A percentile compares a stretch with the other conserved stretches of the same genome.
These are phyloP conservation scores for Cunninghamia lanceolata DNA, from an alignment of 75 land plant species.

Conservation along the genomic window DNA sequence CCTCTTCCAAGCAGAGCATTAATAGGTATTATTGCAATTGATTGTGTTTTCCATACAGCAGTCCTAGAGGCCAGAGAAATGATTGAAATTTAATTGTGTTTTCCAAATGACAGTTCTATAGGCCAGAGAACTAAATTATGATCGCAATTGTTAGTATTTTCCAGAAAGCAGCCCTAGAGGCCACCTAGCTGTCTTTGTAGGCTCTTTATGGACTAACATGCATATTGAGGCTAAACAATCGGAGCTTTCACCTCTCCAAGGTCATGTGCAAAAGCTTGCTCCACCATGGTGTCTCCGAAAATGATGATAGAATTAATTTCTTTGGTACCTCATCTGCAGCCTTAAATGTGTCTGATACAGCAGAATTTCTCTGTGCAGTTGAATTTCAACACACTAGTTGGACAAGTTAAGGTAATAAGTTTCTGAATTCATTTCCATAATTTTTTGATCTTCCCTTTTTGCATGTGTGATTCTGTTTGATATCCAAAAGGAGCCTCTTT, in stretches of 20 bases:
- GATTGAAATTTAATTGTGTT: not conserved
- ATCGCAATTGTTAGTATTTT: not conserved
- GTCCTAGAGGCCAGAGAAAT: not conserved
- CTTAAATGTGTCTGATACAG: not conserved
- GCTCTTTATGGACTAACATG: not conserved
- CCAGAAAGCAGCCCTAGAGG: not conserved
- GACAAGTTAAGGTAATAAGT: not conserved
- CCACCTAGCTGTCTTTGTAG: not conserved
- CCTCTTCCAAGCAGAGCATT: not conserved
- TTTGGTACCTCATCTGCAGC: not conserved
- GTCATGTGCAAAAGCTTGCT: not conserved
- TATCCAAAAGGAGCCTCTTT: not conserved
- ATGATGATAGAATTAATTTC: not conserved
- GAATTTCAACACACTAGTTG: not conserved
- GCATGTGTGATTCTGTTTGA: not conserved
- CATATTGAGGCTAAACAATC: not conserved
- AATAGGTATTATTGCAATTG: not conserved
- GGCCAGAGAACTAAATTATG: not conserved
- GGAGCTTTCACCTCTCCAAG: not conserved
- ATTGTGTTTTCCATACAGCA: too few species aligned
- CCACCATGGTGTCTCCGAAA: not conserved
- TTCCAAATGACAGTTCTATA: too few species aligned
- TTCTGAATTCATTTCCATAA: not conserved
- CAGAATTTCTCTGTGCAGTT: not conserved
- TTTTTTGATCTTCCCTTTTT: not conserved